A percentile compares a stretch with the other conserved stretches of the same genome.
phyloP scores from a whole-genome alignment of 495 filamentous ascomycete genomes.

The Tirmania nivea region DNA sequence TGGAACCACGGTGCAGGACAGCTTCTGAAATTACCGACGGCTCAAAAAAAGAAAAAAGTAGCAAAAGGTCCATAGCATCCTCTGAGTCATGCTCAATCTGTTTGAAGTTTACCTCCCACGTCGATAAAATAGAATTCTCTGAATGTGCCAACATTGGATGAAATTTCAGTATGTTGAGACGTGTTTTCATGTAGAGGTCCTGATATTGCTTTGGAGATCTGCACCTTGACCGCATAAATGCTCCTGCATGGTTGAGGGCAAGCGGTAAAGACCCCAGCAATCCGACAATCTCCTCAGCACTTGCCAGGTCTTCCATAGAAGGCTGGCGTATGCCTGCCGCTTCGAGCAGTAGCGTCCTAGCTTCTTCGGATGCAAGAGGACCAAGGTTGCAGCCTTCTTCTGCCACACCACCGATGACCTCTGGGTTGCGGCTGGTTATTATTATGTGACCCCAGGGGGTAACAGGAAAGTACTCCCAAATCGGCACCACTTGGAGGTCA shows the following conservation, averaged over 20 bases:
- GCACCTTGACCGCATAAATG: background rate
- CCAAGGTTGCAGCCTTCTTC: constrained; percentile 2
- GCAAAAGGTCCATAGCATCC: too few relatives aligned
- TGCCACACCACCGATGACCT: background rate
- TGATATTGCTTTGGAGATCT: background rate
- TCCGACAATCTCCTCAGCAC: too few relatives aligned
- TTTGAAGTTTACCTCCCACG: too few relatives aligned
- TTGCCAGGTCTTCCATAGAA: too few relatives aligned
- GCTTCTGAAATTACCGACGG: too few relatives aligned
- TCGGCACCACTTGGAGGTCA: background rate
- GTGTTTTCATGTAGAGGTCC: background rate
- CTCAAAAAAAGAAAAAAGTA: too few relatives aligned
- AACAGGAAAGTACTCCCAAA: constrained; percentile 2
- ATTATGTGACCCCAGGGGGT: constrained; percentile 6
- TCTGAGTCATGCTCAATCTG: too few relatives aligned
- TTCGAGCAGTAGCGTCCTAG: too few relatives aligned
- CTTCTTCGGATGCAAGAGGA: background rate
- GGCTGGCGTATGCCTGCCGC: too few relatives aligned
- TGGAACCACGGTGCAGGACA: too few relatives aligned
- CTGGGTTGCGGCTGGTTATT: constrained; percentile 2
- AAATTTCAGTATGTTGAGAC: background rate
- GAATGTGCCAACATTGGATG: background rate
- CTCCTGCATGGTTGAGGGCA: background rate
- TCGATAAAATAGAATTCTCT: background rate
- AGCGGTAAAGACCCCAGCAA: too few relatives aligned